Base-by-base conservation (phyloP, 1,284 basidiomycete species). In the Sporisorium graminicola region DNA sequence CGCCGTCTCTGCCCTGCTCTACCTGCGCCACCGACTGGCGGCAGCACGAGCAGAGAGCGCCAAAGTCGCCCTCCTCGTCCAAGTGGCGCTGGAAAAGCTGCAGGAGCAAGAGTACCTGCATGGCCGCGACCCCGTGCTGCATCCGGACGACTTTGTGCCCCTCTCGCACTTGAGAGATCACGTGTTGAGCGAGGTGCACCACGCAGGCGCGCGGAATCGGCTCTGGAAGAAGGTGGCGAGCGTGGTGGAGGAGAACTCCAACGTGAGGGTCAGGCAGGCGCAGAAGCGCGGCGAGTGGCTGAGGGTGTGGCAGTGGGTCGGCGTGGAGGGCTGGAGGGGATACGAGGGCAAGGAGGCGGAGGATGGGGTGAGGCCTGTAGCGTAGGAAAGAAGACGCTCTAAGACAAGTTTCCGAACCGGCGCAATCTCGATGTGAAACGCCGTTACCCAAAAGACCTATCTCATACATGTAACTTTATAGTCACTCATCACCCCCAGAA, bases 241-340 rank as follows among this genome's bases (percentile, higher is more conserved):
- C 53, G 88, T 95, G 50, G 94, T 99, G 1, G 96, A 99, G 87
- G 91, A 90, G 60, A 99, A 99, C 87, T 91, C 94, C 20, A 99
- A 99, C 86, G 93, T 99, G 20, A 90, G 94, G 62, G 91, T 91
- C 27, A 92, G 93, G 84, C 89, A 96, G 71, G 92, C 93, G 85
- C 95, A 98, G 87, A 90, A 93, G 51, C 89, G 89, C 70, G 95
- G 94, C 55, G 96, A 89, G 77, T 86, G 88, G 71, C 86, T 88
- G 82, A 86, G 87, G 63, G 89, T 88, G 0, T 89, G 89, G 88
- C 86, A 89, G 75, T 89, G 89, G 89, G 69, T 83, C 20, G 86
- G 86, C 26, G 57, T 77, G 26, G 74, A 70, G 42, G 29, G 65
- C 0, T 74, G 47, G 24, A 65, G 55, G 20, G 68, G 62, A 4